These are phyloP conservation scores for Rhodosporidiobolus odoratus DNA, from an alignment of 768 basidiomycete genomes.

Conservation along the genomic window DNA sequence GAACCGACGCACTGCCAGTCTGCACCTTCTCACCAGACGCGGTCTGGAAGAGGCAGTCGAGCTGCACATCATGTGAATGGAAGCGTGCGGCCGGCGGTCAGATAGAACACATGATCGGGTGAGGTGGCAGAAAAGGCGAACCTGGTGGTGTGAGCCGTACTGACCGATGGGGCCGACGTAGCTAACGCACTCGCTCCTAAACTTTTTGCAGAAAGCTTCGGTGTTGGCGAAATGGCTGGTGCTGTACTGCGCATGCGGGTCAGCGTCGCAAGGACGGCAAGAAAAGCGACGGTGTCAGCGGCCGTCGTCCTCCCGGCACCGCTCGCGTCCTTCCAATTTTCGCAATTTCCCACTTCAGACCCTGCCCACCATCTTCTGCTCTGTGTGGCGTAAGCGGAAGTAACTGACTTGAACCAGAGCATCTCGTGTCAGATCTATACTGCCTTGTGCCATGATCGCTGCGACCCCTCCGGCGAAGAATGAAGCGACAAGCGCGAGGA, in stretches of 20 bases:
- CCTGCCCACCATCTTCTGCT: no score
- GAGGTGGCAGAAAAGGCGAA: not conserved
- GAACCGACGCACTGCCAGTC: not conserved
- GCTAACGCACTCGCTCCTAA: not conserved
- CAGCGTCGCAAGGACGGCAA: not conserved
- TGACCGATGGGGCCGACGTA: not conserved
- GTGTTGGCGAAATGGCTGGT: not conserved
- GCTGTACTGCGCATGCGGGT: constrained; percentile 6
- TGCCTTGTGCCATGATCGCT: constrained; percentile 16
- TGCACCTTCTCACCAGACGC: not conserved
- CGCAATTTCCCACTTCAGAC: no score
- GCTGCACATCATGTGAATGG: not conserved
- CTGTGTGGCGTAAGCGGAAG: no score
- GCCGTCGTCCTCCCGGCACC: not conserved
- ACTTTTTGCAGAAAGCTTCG: constrained; percentile 21
- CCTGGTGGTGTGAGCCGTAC: constrained; percentile 13
- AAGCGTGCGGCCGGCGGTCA: not conserved
- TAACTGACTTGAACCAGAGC: no score
- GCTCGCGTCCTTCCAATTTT: no score
- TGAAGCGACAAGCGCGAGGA: constrained; percentile 3
- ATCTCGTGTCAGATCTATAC: no score
- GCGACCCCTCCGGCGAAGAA: not conserved
- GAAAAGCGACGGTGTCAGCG: not conserved
- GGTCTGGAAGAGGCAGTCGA: constrained; percentile 21
- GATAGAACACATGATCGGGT: not conserved